Conservation (phyloP, 768 basidiomycete genomes). For the Kwoniella heveanensis region DNA sequence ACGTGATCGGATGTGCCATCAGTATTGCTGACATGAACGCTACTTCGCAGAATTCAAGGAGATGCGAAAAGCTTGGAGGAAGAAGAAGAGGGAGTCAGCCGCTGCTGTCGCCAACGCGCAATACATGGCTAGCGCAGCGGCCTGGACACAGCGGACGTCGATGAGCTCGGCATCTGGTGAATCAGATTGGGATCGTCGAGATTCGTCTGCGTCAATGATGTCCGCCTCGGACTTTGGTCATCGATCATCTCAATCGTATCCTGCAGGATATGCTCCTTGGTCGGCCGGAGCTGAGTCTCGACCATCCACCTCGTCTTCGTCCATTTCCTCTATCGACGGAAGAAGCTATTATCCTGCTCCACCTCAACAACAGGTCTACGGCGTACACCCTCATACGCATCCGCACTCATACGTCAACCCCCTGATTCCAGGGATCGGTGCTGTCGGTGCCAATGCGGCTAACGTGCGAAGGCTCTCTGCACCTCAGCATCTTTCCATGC, state of each 20-base stretch:
- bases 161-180: conserved; percentile 28
- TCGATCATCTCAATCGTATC: conserved; percentile 22
- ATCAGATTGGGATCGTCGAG: conserved; percentile 40
- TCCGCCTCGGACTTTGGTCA: conserved; percentile 24
- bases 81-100: conserved; percentile 77
- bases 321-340: conserved; percentile 39
- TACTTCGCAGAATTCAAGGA: conserved; percentile 99
- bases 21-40: too few species aligned
- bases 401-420: neutral
- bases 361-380: conserved; percentile 1
- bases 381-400: neutral
- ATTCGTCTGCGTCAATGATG: conserved; percentile 31
- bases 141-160: conserved; percentile 23
- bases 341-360: conserved; percentile 19
- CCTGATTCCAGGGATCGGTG: neutral
- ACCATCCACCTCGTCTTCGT: conserved; percentile 37
- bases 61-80: conserved; percentile 92
- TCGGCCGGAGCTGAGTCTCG: conserved; percentile 21
- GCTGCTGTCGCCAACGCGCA: conserved; percentile 33
- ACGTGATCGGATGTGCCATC: neutral
- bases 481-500: conserved; percentile 36
- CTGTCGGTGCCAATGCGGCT: conserved; percentile 1
- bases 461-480: conserved; percentile 27
- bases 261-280: conserved; percentile 15
- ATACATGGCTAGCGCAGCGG: conserved; percentile 8